phyloP scores from a whole-genome alignment of 2,329 filamentous ascomycete species.

The Fonsecaea erecta region DNA sequence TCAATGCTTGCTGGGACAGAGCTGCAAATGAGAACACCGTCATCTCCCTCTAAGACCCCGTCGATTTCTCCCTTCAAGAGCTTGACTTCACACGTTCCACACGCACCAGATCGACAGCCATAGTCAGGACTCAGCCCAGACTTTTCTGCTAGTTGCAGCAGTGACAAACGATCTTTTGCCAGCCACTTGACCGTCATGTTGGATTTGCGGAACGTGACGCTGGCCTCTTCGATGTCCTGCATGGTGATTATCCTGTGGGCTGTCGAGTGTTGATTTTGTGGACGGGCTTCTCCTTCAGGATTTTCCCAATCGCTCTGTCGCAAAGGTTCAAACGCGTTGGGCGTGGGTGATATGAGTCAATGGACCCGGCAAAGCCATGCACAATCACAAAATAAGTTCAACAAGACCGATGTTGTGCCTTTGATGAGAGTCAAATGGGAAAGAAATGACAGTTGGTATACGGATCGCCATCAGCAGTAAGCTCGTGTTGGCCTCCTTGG shows the following conservation, averaged over 20 bases:
- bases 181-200: conserved; percentile 31
- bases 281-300: background rate
- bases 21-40: conserved; percentile 33
- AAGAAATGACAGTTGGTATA: background rate
- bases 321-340: background rate
- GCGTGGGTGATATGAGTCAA: background rate
- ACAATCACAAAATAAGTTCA: background rate
- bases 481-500: background rate
- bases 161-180: conserved; percentile 30
- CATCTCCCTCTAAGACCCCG: conserved; percentile 32
- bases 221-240: conserved; percentile 35
- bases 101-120: conserved; percentile 32
- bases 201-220: conserved; percentile 33
- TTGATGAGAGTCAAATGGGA: background rate
- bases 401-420: background rate
- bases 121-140: conserved; percentile 33
- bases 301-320: background rate
- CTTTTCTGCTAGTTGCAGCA: conserved; percentile 34
- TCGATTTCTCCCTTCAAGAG: conserved; percentile 31
- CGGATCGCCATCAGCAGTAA: background rate
- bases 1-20: conserved; percentile 32
- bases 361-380: background rate
- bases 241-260: conserved; percentile 11
- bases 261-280: background rate
- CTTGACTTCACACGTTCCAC: conserved; percentile 34